These are phyloP conservation scores for Malus hybrid DNA, from an alignment of 331 rosid species.

Conservation along the genomic window DNA sequence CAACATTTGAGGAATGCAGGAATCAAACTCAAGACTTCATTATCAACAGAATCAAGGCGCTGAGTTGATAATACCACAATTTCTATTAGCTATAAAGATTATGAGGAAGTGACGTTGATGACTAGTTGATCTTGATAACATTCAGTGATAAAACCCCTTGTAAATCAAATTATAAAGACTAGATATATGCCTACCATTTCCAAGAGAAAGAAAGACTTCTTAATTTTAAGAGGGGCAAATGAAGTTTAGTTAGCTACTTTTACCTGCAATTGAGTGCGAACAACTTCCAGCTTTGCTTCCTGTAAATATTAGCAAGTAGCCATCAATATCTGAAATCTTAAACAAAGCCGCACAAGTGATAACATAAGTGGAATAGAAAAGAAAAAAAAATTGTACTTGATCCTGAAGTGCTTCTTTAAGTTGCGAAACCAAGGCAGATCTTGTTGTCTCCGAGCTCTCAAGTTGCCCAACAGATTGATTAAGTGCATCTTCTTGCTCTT, in stretches of 20 bases:
- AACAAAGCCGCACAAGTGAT: neutral
- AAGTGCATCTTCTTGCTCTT: constrained; percentile 60
- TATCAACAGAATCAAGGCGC: neutral
- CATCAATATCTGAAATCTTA: constrained; percentile 7
- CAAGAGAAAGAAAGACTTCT: neutral
- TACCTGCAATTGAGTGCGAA: constrained; percentile 69
- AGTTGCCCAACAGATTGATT: constrained; percentile 52
- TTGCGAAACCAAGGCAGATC: constrained; percentile 57
- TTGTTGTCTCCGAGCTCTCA: constrained; percentile 51
- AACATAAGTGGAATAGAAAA: constrained; percentile 8
- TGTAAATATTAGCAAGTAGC: constrained; percentile 31
- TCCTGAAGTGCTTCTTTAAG: constrained; percentile 82
- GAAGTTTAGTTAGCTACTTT: constrained; percentile 27
- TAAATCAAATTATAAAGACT: neutral
- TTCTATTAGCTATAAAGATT: neutral
- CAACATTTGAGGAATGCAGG: neutral
- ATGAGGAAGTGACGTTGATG: neutral
- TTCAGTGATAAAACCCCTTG: neutral
- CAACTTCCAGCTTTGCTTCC: constrained; percentile 67
- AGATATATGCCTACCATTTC: neutral
- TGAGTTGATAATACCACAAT: neutral
- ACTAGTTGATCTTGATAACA: neutral
- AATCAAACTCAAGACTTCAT: neutral
- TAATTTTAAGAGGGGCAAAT: neutral
- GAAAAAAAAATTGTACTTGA: constrained; percentile 38